These are phyloP conservation scores for Poa pratensis DNA, from an alignment of 176 grass and related monocot genomes.

Conservation along the genomic window DNA sequence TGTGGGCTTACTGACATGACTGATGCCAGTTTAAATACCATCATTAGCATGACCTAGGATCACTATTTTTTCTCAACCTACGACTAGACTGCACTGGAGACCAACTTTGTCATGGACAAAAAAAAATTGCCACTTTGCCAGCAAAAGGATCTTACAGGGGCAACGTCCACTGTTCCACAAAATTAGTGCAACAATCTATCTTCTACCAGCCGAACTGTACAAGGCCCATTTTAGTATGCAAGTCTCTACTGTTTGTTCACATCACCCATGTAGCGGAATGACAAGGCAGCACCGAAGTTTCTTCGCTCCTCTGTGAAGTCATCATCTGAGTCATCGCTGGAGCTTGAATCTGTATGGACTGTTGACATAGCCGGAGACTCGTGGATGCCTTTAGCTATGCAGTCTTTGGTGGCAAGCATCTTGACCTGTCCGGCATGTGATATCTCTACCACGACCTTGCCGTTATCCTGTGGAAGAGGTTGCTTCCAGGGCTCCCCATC, in stretches of 20 bases:
- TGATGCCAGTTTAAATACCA: background rate
- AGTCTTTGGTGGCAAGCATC: slow-evolving; percentile 72
- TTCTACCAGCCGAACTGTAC: slow-evolving; percentile 49
- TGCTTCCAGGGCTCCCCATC: slow-evolving; percentile 99
- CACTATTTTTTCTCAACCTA: background rate
- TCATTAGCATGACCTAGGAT: background rate
- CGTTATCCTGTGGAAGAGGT: slow-evolving; percentile 70
- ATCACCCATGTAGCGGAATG: slow-evolving; percentile 49
- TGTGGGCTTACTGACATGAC: background rate
- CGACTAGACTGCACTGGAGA: background rate
- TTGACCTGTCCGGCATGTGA: slow-evolving; percentile 78
- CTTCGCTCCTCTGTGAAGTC: slow-evolving; percentile 50
- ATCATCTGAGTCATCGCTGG: slow-evolving; percentile 41
- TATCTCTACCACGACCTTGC: slow-evolving; percentile 85
- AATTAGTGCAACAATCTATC: slow-evolving; percentile 40
- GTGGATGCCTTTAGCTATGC: slow-evolving; percentile 65
- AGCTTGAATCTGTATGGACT: slow-evolving; percentile 44
- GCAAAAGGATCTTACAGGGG: slow-evolving; percentile 37
- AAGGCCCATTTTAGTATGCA: slow-evolving; percentile 17
- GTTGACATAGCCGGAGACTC: slow-evolving; percentile 32
- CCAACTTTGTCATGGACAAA: background rate
- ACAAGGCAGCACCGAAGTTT: slow-evolving; percentile 57
- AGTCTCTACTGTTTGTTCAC: slow-evolving; percentile 46
- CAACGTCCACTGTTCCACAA: slow-evolving; percentile 16
- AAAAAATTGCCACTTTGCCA: slow-evolving; percentile 17